These are phyloP conservation scores for Trypanosoma vivax DNA, from an alignment of 208 protist genomes.

Conservation along the genomic window DNA sequence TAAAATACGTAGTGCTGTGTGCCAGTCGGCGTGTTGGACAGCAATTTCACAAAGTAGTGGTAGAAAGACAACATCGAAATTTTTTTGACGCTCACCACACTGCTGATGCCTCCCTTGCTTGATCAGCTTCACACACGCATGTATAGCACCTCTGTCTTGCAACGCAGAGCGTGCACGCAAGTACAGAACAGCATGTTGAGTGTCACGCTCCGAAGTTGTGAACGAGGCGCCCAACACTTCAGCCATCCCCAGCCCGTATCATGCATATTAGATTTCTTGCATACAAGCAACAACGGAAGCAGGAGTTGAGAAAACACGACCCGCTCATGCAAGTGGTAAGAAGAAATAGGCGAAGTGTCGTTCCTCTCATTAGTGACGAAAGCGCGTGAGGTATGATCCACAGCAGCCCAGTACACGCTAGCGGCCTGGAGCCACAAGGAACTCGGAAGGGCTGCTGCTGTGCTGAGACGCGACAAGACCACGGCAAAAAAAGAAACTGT, in stretches of 20 bases:
- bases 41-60: slow-evolving; percentile 44
- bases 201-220: slow-evolving; percentile 17
- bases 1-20: slow-evolving; percentile 30
- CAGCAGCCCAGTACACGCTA: slow-evolving; percentile 64
- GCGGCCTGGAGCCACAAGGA: slow-evolving; percentile 46
- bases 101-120: background rate
- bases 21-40: slow-evolving; percentile 39
- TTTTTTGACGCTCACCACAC: background rate
- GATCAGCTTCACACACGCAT: slow-evolving; percentile 20
- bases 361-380: background rate
- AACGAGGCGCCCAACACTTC: slow-evolving; percentile 26
- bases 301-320: slow-evolving; percentile 41
- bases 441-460: background rate
- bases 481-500: slow-evolving; percentile 15
- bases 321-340: slow-evolving; percentile 28
- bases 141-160: slow-evolving; percentile 24
- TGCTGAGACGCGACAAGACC: slow-evolving; percentile 12
- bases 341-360: background rate
- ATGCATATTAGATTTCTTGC: slow-evolving; percentile 16
- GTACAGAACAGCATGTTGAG: slow-evolving; percentile 25
- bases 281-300: slow-evolving; percentile 40
- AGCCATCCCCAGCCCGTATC: slow-evolving; percentile 54
- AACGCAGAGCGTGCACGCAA: slow-evolving; percentile 42
- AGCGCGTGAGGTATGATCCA: slow-evolving; percentile 40
- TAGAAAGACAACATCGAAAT: background rate